Base-by-base conservation (phyloP, 805 yeast genomes). In the Sugiyamaella floridensis region DNA sequence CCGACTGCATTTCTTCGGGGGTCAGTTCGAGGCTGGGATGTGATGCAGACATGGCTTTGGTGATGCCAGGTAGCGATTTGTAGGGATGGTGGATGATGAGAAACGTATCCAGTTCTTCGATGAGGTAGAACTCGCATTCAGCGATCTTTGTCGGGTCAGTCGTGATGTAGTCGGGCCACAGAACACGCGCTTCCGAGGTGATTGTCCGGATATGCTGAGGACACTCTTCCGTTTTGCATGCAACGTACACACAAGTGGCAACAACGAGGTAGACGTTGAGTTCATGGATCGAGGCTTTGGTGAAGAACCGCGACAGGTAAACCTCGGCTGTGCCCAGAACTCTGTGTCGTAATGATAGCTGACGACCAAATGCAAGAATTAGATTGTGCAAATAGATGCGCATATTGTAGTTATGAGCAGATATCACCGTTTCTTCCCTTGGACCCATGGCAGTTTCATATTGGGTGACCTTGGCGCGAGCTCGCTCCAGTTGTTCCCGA, bases 101-200 rank as follows among this genome's bases (percentile, higher is more conserved):
- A 40, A 66, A 71, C 6, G 71, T 63, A 45, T 67, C 71, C 70
- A 93, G 74, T 66, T 90, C 98, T 62, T 89, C 97, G 16, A 93
- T 83, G 44, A 93, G 67, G 64, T 92, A 93, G 66, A 93, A 93
- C 69, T 93, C 99, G 69, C 95, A 87, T 65, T 93, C 98, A 0
- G 98, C 97, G 14, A 93, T 74, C 63, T 87, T 88, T 28, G 96
- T 85, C 15, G 89, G 80, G 66, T 92, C 98, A 54, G 86, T 89
- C 0, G 97, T 95, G 40, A 92, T 84, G 62, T 83, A 88, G 63
- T 90, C 97, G 0, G 98, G 97, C 98, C 98, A 92, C 41, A 89
- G 70, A 40, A 84, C 84, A 50, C 96, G 71, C 1, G 97, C 93
- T 64, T 92, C 98, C 16, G 82, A 76, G 19, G 88, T 79, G 9